A percentile compares a stretch with the other conserved stretches of the same genome.
Conservation (phyloP, 2,329 filamentous ascomycete species). For the Bipolaris sorokiniana region DNA sequence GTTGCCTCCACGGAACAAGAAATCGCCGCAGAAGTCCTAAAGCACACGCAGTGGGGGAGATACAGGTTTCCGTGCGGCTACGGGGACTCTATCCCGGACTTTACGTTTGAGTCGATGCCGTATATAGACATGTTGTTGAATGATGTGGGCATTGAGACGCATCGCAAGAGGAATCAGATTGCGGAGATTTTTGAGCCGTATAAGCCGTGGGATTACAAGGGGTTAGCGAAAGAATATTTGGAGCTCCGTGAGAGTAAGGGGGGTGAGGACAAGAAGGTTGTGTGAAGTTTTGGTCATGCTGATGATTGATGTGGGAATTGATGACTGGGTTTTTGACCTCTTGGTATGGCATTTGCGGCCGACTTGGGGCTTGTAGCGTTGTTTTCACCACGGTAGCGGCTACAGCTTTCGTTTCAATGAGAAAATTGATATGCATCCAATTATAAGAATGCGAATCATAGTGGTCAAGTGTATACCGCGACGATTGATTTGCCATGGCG, state of each 20-base stretch:
- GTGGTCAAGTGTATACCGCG: neutral
- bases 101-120: neutral
- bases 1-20: neutral
- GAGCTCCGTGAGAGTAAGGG: neutral
- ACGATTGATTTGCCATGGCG: neutral
- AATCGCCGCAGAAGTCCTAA: neutral
- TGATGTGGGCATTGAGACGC: neutral
- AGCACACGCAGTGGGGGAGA: neutral
- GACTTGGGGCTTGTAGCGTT: neutral
- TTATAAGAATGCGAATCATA: neutral
- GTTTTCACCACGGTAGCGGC: neutral
- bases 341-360: neutral
- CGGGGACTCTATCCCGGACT: neutral
- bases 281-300: neutral
- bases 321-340: neutral
- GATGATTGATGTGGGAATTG: neutral
- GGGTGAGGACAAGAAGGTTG: neutral
- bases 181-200: conserved; percentile 1
- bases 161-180: neutral
- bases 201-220: neutral
- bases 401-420: neutral
- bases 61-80: neutral
- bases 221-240: neutral
- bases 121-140: neutral
- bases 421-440: neutral